Evolutionary conservation across 1,284 basidiomycete species (phyloP), one percentile per base, ranked within the genome.

Genomic region (Malassezia arunalokei): DNA sequence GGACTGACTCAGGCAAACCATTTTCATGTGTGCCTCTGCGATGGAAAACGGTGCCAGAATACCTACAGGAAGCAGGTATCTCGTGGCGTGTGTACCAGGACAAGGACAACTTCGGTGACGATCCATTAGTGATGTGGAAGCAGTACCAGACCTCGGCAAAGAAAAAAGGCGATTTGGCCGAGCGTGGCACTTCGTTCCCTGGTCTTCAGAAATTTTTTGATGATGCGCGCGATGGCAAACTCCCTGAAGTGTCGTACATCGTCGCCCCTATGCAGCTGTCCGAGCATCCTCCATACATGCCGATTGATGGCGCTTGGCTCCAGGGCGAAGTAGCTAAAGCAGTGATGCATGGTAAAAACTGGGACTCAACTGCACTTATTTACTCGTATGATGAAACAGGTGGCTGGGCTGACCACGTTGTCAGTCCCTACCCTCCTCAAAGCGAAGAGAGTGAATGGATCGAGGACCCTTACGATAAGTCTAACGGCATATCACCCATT

Each of bases 381-480:
- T 54, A 65, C 28, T 65, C 63, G 12, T 68, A 65, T 48, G 66
- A 68, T 43, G 65, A 62, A 53, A 68, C 63, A 8, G 65, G 66
- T 20, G 66, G 66, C 12, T 67, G 58, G 59, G 59, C 47, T 1
- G 66, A 68, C 50, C 66, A 68, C 40, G 66, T 65, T 14, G 50
- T 59, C 31, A 38, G 48, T 9, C 49, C 49, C 5, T 47, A 41
- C 27, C 42, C 51, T 3, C 57, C 54, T 5, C 47, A 51, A 12
- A 41, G 45, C 12, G n/a, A 38, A 12, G 31, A 44, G 27, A 58
- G 62, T 39, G 66, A 68, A 47, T 68, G 60, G 58, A 45, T 68
- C 14, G n/a, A 45, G 6, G 56, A 68, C 46, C 63, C 64, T 5
- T 66, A 63, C 56, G 52, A 59, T 40, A 46, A 53, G 32, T 50